These are phyloP conservation scores for Macrolepiota fuliginosa DNA, from an alignment of 768 basidiomycete species.

Conservation along the genomic window DNA sequence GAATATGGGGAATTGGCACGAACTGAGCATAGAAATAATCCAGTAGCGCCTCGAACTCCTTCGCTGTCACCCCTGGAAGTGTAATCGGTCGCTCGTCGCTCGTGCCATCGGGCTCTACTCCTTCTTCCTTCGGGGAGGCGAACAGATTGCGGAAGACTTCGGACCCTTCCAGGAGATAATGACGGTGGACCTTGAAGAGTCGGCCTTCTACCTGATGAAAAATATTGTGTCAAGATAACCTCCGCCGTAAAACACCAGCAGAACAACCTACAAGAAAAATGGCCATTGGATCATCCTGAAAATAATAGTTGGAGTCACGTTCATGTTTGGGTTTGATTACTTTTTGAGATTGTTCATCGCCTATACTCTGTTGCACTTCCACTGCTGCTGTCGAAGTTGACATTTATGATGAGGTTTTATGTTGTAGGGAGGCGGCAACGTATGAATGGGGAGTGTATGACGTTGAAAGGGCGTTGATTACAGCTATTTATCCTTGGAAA, in stretches of 20 bases:
- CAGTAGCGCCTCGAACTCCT: slow-evolving; percentile 36
- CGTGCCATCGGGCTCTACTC: slow-evolving; percentile 26
- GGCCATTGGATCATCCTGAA: slow-evolving; percentile 18
- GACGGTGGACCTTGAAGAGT: slow-evolving; percentile 29
- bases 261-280: slow-evolving; percentile 18
- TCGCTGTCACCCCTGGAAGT: slow-evolving; percentile 28
- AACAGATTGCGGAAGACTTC: slow-evolving; percentile 38
- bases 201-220: slow-evolving; percentile 32
- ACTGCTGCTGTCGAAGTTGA: no score
- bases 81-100: slow-evolving; percentile 30
- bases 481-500: no score
- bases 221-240: slow-evolving; percentile 25
- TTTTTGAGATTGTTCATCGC: no score
- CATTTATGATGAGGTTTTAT: no score
- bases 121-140: slow-evolving; percentile 16
- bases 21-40: slow-evolving; percentile 26
- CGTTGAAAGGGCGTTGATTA: no score
- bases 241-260: slow-evolving; percentile 13
- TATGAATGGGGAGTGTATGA: no score
- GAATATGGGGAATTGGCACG: no score
- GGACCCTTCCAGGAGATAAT: slow-evolving; percentile 37
- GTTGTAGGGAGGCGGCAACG: no score
- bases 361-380: no score
- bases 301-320: slow-evolving; percentile 14
- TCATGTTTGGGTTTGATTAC: no score